A percentile compares a stretch with the other conserved stretches of the same genome.
These are phyloP conservation scores for Trichoderma pleuroti DNA, from an alignment of 2,329 filamentous ascomycete genomes.

Conservation along the genomic window DNA sequence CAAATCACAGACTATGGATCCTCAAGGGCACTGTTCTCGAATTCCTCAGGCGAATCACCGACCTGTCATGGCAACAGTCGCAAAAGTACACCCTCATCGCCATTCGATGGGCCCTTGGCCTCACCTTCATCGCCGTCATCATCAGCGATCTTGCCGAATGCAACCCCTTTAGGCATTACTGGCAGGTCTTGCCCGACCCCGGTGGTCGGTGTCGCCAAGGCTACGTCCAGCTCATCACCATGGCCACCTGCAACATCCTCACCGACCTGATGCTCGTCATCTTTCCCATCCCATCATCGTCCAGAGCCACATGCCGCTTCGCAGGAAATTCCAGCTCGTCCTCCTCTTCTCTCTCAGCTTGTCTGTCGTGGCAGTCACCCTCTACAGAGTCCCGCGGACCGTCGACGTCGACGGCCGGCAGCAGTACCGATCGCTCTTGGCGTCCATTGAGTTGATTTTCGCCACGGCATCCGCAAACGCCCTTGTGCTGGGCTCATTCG, in stretches of 20 bases:
- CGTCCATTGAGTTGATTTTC: constrained; percentile 85
- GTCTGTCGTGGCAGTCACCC: constrained; percentile 72
- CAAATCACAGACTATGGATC: constrained; percentile 72
- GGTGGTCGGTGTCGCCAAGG: constrained; percentile 82
- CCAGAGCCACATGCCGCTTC: constrained; percentile 68
- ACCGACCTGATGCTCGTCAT: constrained; percentile 84
- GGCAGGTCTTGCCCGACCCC: constrained; percentile 82
- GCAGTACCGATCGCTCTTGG: constrained; percentile 82
- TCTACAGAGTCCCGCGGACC: constrained; percentile 77
- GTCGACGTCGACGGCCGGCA: constrained; percentile 69
- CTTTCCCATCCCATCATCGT: constrained; percentile 87
- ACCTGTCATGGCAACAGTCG: constrained; percentile 73
- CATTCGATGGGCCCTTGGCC: constrained; percentile 69
- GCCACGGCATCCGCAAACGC: constrained; percentile 85
- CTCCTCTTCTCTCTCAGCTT: constrained; percentile 82
- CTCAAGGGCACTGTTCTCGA: constrained; percentile 88
- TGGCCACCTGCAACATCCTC: constrained; percentile 83
- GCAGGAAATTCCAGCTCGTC: constrained; percentile 75
- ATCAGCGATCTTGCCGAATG: constrained; percentile 83
- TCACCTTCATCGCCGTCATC: constrained; percentile 78
- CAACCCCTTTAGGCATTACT: constrained; percentile 69
- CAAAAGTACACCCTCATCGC: constrained; percentile 68
- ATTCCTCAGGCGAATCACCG: constrained; percentile 83
- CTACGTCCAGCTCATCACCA: constrained; percentile 81
- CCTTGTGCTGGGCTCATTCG: constrained; percentile 86